These are phyloP conservation scores for Sordaria brevicollis DNA, from an alignment of 495 filamentous ascomycete genomes.

Conservation along the genomic window DNA sequence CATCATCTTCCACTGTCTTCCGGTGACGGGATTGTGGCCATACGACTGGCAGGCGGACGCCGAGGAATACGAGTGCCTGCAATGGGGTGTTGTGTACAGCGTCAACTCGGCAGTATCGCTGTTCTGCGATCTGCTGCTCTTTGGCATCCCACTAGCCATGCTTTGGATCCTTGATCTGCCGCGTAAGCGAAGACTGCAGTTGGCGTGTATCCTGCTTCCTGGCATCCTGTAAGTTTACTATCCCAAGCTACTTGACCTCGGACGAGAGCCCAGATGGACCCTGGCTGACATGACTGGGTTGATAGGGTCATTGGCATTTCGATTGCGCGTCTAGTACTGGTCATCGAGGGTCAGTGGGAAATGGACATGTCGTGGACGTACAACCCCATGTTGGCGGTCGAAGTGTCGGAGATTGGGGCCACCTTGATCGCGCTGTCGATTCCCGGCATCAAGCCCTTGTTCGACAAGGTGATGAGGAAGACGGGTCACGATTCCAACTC, in stretches of 20 bases:
- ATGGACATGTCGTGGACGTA: slow-evolving; percentile 35
- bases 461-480: slow-evolving; percentile 13
- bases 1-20: slow-evolving; percentile 35
- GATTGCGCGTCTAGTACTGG: slow-evolving; percentile 31
- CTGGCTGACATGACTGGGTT: neutral
- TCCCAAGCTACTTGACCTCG: too few species aligned
- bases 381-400: slow-evolving; percentile 34
- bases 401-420: slow-evolving; percentile 33
- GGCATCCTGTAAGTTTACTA: slow-evolving; percentile 31
- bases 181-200: slow-evolving; percentile 24
- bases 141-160: slow-evolving; percentile 31
- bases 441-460: slow-evolving; percentile 34
- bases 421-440: slow-evolving; percentile 37
- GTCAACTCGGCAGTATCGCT: slow-evolving; percentile 34
- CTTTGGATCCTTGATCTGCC: slow-evolving; percentile 29
- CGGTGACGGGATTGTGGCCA: slow-evolving; percentile 36
- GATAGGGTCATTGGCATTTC: slow-evolving; percentile 34
- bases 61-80: slow-evolving; percentile 25
- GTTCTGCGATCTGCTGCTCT: slow-evolving; percentile 34
- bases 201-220: slow-evolving; percentile 33
- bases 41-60: slow-evolving; percentile 30
- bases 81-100: slow-evolving; percentile 35
- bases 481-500: neutral
- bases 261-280: neutral
- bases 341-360: slow-evolving; percentile 30